A percentile compares a stretch with the other conserved stretches of the same genome.
These are phyloP conservation scores for Solanum commersonii DNA, from an alignment of 257 asterid species.

Conservation along the genomic window DNA sequence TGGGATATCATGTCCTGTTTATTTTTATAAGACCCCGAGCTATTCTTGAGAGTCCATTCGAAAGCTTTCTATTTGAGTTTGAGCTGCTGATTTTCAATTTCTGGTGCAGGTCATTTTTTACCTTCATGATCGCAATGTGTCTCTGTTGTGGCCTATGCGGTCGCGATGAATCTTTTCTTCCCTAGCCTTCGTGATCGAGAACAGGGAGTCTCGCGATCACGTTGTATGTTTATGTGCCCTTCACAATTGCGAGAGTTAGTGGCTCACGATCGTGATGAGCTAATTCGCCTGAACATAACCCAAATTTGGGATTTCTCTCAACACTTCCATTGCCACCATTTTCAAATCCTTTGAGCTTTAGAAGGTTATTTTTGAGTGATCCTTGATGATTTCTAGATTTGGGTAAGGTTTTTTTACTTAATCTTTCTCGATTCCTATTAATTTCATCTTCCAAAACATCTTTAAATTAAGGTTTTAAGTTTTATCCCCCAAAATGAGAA, in stretches of 20 bases:
- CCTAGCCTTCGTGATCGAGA: too few species aligned
- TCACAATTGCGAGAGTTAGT: background rate
- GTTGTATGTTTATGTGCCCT: background rate
- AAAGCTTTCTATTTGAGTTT: background rate
- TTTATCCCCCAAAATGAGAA: background rate
- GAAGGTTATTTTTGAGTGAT: background rate
- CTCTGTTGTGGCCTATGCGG: background rate
- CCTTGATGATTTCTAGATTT: background rate
- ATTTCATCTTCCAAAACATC: background rate
- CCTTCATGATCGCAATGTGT: background rate
- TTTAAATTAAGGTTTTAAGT: too few species aligned
- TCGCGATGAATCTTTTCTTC: background rate
- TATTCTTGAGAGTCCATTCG: background rate
- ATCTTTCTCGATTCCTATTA: background rate
- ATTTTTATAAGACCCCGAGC: too few species aligned
- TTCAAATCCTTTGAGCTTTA: background rate
- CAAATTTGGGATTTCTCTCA: background rate
- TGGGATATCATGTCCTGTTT: background rate
- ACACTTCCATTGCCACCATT: background rate
- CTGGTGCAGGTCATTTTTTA: background rate
- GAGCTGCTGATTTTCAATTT: background rate
- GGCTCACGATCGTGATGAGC: background rate
- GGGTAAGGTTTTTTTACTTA: background rate
- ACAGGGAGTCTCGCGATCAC: background rate
- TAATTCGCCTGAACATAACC: background rate